Evolutionary conservation across 768 basidiomycete species (phyloP), one percentile per base, ranked within the genome.

Genomic region (Suillus discolor): DNA sequence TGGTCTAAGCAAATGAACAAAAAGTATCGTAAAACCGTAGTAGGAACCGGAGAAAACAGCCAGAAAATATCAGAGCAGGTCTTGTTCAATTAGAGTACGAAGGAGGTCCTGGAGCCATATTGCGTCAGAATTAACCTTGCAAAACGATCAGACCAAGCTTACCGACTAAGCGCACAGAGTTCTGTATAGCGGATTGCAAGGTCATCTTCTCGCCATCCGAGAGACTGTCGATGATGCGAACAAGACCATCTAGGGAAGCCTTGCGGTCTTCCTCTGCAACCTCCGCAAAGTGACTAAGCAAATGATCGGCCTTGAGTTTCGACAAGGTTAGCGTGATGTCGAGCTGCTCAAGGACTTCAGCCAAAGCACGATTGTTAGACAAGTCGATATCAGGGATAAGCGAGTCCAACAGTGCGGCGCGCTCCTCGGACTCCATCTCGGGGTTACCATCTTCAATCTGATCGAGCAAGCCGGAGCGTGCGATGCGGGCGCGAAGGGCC

Each of bases 401-500:
- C 7, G 84, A 84, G 69, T 88, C 79, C 63, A 97, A 76, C 6
- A 94, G 75, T 57, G 82, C 85, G 25, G 82, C 79, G 51, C 92
- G 87, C 69, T 93, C 89, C 59, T 92, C 87, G 36, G 81, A 79
- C 11, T 87, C 82, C 2, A 92, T 80, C 41, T 85, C 85, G 4
- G 96, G 94, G 71, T 88, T 89, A 23, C 92, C 91, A 57, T 86
- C 85, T 6, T 85, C 82, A 53, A 97, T 81, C 66, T 84, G 80
- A 51, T 83, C 81, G 51, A 92, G 80, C 23, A 89, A 89, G 45
- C 81, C 79, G 1, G 90, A 89, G 63, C 85, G 87, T 31, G 91
- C 90, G 39, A 93, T 79, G 62, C 90, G 89, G n/a, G 90, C 90
- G 53, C 96, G 91, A 38, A 94, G 84, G 51, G 92, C 88, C 96